These are phyloP conservation scores for Chaetomium tenue DNA, from an alignment of 495 filamentous ascomycete genomes.

Conservation along the genomic window DNA sequence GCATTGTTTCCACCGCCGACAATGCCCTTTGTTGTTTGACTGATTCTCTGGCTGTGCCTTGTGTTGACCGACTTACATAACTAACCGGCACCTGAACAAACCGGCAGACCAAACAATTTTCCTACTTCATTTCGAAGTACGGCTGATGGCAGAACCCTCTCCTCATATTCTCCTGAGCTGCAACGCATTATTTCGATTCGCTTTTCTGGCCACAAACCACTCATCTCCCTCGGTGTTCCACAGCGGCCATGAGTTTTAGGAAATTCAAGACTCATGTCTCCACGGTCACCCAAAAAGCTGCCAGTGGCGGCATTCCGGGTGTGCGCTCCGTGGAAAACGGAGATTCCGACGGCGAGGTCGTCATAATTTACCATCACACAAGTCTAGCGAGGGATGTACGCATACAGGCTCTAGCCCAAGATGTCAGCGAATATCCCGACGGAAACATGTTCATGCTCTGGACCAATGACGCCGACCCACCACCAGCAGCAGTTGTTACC, in stretches of 20 bases:
- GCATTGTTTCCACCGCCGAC: no score
- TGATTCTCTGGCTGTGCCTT: no score
- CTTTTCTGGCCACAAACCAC: not conserved
- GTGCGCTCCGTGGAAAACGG: conserved; percentile 23
- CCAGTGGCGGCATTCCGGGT: conserved; percentile 30
- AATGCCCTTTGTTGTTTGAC: no score
- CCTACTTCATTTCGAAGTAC: no score
- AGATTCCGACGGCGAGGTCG: conserved; percentile 33
- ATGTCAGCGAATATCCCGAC: conserved; percentile 64
- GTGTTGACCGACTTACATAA: no score
- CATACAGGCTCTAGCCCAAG: conserved; percentile 34
- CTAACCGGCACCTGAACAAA: no score
- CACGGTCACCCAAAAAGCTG: conserved; percentile 26
- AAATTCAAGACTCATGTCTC: conserved; percentile 41
- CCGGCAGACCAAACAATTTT: no score
- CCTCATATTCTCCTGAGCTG: no score
- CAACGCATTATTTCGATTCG: not conserved
- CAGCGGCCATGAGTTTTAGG: conserved; percentile 29
- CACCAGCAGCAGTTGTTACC: conserved; percentile 11
- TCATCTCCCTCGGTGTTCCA: not conserved
- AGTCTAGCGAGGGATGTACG: conserved; percentile 22
- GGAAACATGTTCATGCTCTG: conserved; percentile 61
- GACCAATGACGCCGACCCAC: conserved; percentile 50
- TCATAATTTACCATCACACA: conserved; percentile 30
- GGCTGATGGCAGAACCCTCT: no score